Percentiles rank a stretch among this genome's conserved stretches.
Conservation (phyloP, 805 yeast species). For the Ogataea nonfermentans region DNA sequence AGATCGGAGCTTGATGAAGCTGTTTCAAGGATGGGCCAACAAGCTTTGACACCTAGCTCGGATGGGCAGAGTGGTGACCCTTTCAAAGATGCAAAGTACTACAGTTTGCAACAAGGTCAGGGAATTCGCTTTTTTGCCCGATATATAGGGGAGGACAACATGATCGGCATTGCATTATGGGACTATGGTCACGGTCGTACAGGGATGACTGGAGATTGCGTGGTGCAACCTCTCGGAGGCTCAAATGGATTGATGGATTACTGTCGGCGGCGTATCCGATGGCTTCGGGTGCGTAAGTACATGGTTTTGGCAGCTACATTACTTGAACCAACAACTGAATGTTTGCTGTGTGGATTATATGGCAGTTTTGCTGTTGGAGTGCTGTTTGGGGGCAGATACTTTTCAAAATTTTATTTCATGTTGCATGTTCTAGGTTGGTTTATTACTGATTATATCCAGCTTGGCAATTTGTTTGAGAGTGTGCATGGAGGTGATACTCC, state of each 20-base stretch:
- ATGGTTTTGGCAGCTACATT: conserved; percentile 86
- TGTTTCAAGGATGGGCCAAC: conserved; percentile 41
- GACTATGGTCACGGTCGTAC: conserved; percentile 64
- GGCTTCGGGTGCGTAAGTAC: conserved; percentile 83
- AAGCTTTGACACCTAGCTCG: conserved; percentile 24
- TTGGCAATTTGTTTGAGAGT: conserved; percentile 39
- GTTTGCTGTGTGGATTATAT: conserved; percentile 60
- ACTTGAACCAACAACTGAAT: conserved; percentile 84
- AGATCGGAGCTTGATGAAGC: conserved; percentile 61
- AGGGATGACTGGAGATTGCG: conserved; percentile 75
- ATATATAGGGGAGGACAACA: conserved; percentile 89
- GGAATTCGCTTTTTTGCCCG: conserved; percentile 71
- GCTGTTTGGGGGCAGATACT: conserved; percentile 36
- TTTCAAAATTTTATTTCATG: conserved; percentile 39
- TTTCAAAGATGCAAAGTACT: conserved; percentile 33
- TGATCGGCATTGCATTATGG: conserved; percentile 89
- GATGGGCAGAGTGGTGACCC: conserved; percentile 36
- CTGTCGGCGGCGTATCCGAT: conserved; percentile 66
- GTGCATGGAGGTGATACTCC: conserved; percentile 7
- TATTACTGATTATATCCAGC: conserved; percentile 60
- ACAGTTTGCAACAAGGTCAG: conserved; percentile 31
- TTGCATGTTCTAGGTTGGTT: conserved; percentile 67
- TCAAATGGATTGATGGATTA: conserved; percentile 49
- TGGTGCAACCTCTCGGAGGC: conserved; percentile 65
- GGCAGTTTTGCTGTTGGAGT: conserved; percentile 61